Evolutionary conservation across 176 grass and related monocot genomes (phyloP), one percentile per base, ranked within the genome.

Genomic region (Raddia distichophylla): DNA sequence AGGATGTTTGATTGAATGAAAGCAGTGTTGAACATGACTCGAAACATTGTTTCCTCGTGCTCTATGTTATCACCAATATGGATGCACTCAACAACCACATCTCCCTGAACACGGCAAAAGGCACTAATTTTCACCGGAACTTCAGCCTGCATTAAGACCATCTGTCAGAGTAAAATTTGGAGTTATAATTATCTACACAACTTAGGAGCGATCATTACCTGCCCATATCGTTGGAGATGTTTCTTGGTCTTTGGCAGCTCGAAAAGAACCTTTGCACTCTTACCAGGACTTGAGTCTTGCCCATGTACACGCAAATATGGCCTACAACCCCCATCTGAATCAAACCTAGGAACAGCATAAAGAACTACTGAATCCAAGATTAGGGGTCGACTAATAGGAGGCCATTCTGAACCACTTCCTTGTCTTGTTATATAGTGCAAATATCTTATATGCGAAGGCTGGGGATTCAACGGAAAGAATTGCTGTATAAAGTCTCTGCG

Each of bases 401-500:
- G 90, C 96, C 93, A 95, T 72, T 95, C 96, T 50, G 93, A 80
- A 74, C 90, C 92, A 87, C 84, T 91, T 80, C 90, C 90, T 73
- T 87, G 89, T 88, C 90, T 83, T 48, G 92, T 89, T 81, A 98
- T 89, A 83, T 98, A 98, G 17, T 93, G 89, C 76, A 98, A 82
- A 81, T 98, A 98, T 89, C 96, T 98, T 73, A 90, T 64, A 87
- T 98, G 96, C 62, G 96, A 98, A 74, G 90, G 82, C 80, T 98
- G 92, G n/a, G 95, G 92, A 82, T 95, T 95, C 65, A 98, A 95
- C 2, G 81, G 69, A 71, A 91, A 94, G 82, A 91, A 98, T 45
- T 93, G 85, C 33, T 93, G 92, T 60, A 98, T 86, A 37, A 98
- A 90, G 19, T 98, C 96, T 71, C 88, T 88, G 53, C 90, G 88